phyloP scores from a whole-genome alignment of 208 protist genomes.

The Porcisia deanei region DNA sequence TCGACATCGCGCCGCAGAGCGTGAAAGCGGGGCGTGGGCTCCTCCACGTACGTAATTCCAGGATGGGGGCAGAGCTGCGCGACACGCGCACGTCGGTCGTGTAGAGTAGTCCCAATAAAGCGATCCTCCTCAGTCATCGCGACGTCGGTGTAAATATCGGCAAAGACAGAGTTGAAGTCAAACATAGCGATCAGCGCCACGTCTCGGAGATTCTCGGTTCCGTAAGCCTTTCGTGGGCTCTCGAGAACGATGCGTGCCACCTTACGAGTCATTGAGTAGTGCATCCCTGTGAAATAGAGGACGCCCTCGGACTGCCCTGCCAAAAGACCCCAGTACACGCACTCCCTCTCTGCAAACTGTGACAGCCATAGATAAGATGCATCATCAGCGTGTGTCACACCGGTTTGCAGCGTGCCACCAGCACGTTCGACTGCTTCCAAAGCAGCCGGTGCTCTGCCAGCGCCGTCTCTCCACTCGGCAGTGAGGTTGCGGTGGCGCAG shows the following conservation, averaged over 20 bases:
- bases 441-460: background rate
- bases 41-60: conserved; percentile 7
- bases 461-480: too few species aligned
- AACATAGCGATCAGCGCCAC: background rate
- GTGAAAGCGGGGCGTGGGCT: conserved; percentile 21
- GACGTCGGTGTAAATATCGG: background rate
- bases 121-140: conserved; percentile 22
- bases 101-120: background rate
- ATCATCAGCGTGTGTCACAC: background rate
- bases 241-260: conserved; percentile 10
- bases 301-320: conserved; percentile 5
- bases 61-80: conserved; percentile 11
- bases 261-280: conserved; percentile 13
- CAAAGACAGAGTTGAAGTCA: conserved; percentile 1
- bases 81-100: background rate
- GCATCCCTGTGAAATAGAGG: conserved; percentile 19
- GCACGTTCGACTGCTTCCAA: background rate
- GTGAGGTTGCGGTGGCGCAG: background rate
- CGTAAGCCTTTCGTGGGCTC: background rate
- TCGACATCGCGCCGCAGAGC: conserved; percentile 14
- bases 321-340: conserved; percentile 31
- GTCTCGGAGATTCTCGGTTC: background rate
- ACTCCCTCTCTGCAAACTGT: conserved; percentile 4
- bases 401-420: background rate
- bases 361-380: background rate